These are phyloP conservation scores for Lentinula novae-zelandiae DNA, from an alignment of 1,284 basidiomycete genomes.

Conservation along the genomic window DNA sequence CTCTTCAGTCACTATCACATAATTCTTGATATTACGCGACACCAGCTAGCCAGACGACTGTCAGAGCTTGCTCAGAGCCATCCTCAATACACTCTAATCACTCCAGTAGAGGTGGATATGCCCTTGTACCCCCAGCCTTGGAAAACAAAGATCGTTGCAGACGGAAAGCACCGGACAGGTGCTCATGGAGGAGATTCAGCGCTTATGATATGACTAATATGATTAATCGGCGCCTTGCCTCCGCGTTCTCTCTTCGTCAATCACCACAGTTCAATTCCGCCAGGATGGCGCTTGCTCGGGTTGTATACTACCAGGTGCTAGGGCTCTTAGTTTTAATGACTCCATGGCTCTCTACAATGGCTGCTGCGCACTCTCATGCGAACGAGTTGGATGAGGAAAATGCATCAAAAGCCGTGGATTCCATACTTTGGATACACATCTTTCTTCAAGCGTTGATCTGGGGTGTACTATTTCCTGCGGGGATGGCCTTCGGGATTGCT, in stretches of 20 bases:
- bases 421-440: constrained; percentile 80
- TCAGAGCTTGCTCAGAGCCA: no score
- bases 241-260: background rate
- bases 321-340: background rate
- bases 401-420: constrained; percentile 65
- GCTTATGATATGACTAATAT: no score
- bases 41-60: no score
- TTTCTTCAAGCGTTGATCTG: constrained; percentile 71
- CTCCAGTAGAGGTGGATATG: no score
- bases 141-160: no score
- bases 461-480: constrained; percentile 81
- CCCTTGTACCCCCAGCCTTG: no score
- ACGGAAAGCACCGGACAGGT: no score
- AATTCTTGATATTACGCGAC: no score
- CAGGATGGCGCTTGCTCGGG: background rate
- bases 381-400: constrained; percentile 62
- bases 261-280: background rate
- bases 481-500: constrained; percentile 83
- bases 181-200: no score
- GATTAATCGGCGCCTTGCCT: no score
- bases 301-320: background rate
- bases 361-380: constrained; percentile 56
- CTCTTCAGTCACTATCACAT: no score
- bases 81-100: no score
- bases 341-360: background rate